Conservation (phyloP, 2,329 filamentous ascomycete species). For the Xylariaceae sp. region DNA sequence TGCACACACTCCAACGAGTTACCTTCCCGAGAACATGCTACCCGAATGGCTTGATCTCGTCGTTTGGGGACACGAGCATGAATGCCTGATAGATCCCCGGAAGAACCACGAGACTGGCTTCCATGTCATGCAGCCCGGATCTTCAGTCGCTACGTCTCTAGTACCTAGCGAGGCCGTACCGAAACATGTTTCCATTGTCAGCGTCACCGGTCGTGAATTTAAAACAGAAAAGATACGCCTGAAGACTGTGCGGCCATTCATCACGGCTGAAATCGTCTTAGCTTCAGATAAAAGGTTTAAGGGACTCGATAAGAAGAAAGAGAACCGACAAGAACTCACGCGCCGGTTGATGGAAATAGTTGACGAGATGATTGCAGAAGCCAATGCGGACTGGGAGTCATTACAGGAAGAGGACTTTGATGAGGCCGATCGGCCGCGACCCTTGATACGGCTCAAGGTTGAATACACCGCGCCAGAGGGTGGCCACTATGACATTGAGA, state of each 20-base stretch:
- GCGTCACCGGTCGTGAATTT: conserved; percentile 78
- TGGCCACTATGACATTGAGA: conserved; percentile 84
- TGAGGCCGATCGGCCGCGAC: conserved; percentile 63
- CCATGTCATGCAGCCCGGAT: conserved; percentile 95
- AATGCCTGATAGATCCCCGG: conserved; percentile 82
- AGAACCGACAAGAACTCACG: conserved; percentile 79
- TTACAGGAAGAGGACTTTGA: conserved; percentile 64
- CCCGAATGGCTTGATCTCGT: conserved; percentile 89
- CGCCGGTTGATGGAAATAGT: conserved; percentile 72
- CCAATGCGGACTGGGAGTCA: conserved; percentile 73
- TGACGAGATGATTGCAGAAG: conserved; percentile 81
- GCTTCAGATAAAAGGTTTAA: conserved; percentile 72
- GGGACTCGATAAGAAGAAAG: conserved; percentile 71
- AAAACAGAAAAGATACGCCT: conserved; percentile 74
- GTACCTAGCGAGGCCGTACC: conserved; percentile 84
- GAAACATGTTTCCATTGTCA: conserved; percentile 87
- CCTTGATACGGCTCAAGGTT: conserved; percentile 83
- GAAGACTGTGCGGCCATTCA: conserved; percentile 86
- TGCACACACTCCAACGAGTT: conserved; percentile 87
- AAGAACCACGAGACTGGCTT: conserved; percentile 86
- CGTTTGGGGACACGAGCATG: conserved; percentile 96
- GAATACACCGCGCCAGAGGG: conserved; percentile 85
- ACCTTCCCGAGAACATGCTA: conserved; percentile 87
- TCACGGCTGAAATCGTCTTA: conserved; percentile 77
- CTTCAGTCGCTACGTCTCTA: conserved; percentile 90